A percentile compares a stretch with the other conserved stretches of the same genome.
Evolutionary conservation across 75 land plant genomes (phyloP).

Genomic region (Chamaecyparis obtusa): DNA sequence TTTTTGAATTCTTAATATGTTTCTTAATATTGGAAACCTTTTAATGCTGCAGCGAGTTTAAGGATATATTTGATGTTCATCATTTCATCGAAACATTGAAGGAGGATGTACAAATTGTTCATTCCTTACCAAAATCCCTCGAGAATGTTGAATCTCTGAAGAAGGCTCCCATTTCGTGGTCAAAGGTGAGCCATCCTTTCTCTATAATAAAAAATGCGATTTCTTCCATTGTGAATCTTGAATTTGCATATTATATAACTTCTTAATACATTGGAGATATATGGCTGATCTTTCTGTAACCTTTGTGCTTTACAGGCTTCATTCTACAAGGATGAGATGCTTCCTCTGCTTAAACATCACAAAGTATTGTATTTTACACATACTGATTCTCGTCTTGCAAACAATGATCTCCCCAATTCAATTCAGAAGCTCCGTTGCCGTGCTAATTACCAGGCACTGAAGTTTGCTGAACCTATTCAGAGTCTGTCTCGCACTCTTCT

Average conservation of each 20-base stretch:
- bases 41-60: slow-evolving; percentile 29
- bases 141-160: slow-evolving; percentile 19
- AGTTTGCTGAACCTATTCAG: slow-evolving; percentile 33
- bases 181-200: slow-evolving; percentile 27
- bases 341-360: slow-evolving; percentile 41
- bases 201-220: neutral
- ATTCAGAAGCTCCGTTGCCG: slow-evolving; percentile 41
- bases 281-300: neutral
- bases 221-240: neutral
- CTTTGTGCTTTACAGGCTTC: slow-evolving; percentile 29
- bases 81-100: slow-evolving; percentile 31
- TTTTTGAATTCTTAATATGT: neutral
- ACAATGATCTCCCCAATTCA: slow-evolving; percentile 37
- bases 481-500: slow-evolving; percentile 21
- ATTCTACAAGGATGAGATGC: slow-evolving; percentile 36
- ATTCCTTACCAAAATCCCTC: slow-evolving; percentile 21
- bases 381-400: slow-evolving; percentile 46
- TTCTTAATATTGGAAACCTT: neutral
- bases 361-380: slow-evolving; percentile 43
- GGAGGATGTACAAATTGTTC: slow-evolving; percentile 38
- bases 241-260: neutral
- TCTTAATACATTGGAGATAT: neutral
- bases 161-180: slow-evolving; percentile 55
- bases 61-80: slow-evolving; percentile 33
- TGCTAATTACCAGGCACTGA: slow-evolving; percentile 38